Evolutionary conservation across 2,329 filamentous ascomycete genomes (phyloP).

Genomic region (Zymoseptoria passerinii): DNA sequence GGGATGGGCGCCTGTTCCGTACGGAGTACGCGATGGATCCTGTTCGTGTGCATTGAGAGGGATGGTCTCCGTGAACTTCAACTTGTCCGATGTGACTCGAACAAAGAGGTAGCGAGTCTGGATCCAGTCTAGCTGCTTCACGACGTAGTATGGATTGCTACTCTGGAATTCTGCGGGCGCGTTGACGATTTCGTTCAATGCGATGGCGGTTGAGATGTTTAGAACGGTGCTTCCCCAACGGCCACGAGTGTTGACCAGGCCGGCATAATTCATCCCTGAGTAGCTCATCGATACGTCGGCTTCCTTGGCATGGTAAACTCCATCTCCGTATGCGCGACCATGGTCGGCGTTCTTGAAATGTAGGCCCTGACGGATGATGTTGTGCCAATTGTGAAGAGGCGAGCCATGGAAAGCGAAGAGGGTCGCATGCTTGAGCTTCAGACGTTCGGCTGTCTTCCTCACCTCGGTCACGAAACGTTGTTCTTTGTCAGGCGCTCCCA

Average conservation of each 20-base stretch:
- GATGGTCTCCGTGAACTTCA: conserved; percentile 16
- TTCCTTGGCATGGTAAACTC: conserved; percentile 67
- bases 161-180: conserved; percentile 53
- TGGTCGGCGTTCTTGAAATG: conserved; percentile 56
- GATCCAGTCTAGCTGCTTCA: conserved; percentile 73
- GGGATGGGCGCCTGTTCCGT: conserved; percentile 30
- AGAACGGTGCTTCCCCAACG: conserved; percentile 62
- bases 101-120: conserved; percentile 81
- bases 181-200: conserved; percentile 82
- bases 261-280: conserved; percentile 14
- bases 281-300: conserved; percentile 52
- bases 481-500: conserved; percentile 84
- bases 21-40: conserved; percentile 35
- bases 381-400: conserved; percentile 71
- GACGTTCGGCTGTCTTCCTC: conserved; percentile 34
- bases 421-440: conserved; percentile 50
- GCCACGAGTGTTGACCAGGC: background rate
- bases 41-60: conserved; percentile 28
- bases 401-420: conserved; percentile 87
- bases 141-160: conserved; percentile 56
- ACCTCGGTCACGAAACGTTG: conserved; percentile 61
- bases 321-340: conserved; percentile 67
- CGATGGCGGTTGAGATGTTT: conserved; percentile 49
- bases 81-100: conserved; percentile 21
- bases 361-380: conserved; percentile 74